Conservation (phyloP, 2,329 filamentous ascomycete species). For the Sclerotinia borealis region DNA sequence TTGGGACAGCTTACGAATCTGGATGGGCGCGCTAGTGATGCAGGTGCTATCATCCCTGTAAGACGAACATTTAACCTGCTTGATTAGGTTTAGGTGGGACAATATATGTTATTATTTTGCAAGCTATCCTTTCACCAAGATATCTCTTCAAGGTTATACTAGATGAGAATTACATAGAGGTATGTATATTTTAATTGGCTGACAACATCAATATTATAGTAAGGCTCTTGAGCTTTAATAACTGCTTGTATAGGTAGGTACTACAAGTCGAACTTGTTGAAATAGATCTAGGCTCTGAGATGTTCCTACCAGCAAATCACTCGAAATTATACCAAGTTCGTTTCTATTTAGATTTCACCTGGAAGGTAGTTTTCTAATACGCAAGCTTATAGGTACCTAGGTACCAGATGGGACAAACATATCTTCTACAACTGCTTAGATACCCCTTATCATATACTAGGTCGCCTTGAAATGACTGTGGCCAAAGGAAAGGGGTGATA, state of each 20-base stretch:
- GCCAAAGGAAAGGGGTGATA: not conserved
- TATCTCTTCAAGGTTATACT: too few species aligned
- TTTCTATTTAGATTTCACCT: not conserved
- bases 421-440: not conserved
- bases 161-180: not conserved
- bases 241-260: too few species aligned
- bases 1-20: slow-evolving; percentile 24
- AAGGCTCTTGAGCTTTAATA: too few species aligned
- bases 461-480: not conserved
- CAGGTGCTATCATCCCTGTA: slow-evolving; percentile 2
- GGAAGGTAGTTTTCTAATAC: too few species aligned
- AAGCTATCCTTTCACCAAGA: not conserved
- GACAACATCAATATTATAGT: not conserved
- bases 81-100: not conserved
- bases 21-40: slow-evolving; percentile 9
- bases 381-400: too few species aligned
- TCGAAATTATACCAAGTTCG: not conserved
- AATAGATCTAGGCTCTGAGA: not conserved
- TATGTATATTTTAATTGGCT: not conserved
- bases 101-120: not conserved
- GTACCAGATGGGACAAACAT: not conserved
- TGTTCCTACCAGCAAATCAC: not conserved
- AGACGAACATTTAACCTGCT: not conserved
- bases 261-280: too few species aligned
- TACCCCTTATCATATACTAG: not conserved